Conservation (phyloP, 805 yeast species). For the Candida ovalis region DNA sequence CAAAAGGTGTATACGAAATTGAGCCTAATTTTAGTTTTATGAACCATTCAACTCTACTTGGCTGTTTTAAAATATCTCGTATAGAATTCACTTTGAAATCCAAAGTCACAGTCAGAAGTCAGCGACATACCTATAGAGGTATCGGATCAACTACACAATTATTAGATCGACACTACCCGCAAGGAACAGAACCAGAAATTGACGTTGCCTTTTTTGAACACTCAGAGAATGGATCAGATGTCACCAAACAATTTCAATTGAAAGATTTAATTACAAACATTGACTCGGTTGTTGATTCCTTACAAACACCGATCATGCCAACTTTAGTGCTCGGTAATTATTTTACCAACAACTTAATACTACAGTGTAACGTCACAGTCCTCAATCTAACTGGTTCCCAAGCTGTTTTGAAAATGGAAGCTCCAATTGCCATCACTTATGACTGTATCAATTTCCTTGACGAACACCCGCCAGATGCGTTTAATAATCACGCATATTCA, state of each 20-base stretch:
- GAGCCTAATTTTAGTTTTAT: conserved; percentile 9
- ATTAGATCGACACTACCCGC: neutral
- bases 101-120: conserved; percentile 7
- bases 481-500: too few relatives aligned
- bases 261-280: conserved; percentile 7
- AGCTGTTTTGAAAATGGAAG: neutral
- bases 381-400: neutral
- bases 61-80: conserved; percentile 9
- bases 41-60: conserved; percentile 13
- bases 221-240: neutral
- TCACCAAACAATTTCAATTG: neutral
- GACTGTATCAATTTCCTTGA: too few relatives aligned
- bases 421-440: neutral
- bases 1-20: neutral
- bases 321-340: conserved; percentile 11
- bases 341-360: conserved; percentile 6
- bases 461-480: too few relatives aligned
- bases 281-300: conserved; percentile 4
- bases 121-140: conserved; percentile 3
- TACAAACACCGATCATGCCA: conserved; percentile 16
- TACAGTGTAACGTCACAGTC: neutral
- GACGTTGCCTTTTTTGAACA: conserved; percentile 13
- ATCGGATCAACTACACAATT: neutral
- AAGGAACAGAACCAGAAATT: conserved; percentile 10
- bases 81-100: conserved; percentile 7